A percentile compares a stretch with the other conserved stretches of the same genome.
phyloP scores from a whole-genome alignment of 1,284 basidiomycete genomes.

The Inonotus hispidus region DNA sequence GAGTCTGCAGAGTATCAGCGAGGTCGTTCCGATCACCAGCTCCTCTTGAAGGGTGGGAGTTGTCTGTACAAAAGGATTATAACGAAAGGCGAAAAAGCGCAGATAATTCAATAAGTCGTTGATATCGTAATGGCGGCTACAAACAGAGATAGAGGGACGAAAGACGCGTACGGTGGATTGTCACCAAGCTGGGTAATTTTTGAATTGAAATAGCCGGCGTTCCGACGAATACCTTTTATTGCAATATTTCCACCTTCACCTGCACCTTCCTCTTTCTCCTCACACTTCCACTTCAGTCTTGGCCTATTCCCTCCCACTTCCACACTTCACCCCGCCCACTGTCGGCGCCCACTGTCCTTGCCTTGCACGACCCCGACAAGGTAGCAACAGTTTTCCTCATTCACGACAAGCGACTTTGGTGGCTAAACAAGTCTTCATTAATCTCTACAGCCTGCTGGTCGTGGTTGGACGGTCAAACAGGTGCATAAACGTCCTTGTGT shows the following conservation, averaged over 20 bases:
- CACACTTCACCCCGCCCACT: constrained; percentile 7
- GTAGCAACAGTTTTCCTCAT: background rate
- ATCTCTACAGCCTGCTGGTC: no score
- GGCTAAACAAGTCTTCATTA: background rate
- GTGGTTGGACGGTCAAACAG: background rate
- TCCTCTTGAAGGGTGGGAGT: no score
- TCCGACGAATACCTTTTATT: background rate
- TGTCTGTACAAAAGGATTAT: no score
- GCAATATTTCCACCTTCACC: background rate
- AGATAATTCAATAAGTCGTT: background rate
- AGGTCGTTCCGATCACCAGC: background rate
- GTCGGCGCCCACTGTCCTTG: constrained; percentile 3
- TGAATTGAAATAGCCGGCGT: background rate
- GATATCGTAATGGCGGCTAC: no score
- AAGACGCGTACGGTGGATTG: background rate
- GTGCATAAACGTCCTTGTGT: background rate
- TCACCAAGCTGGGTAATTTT: background rate
- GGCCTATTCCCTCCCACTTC: background rate
- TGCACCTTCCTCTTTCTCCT: background rate
- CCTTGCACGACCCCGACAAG: background rate
- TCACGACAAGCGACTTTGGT: background rate
- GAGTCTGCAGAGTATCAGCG: background rate
- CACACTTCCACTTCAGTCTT: background rate
- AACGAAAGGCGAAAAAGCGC: background rate
- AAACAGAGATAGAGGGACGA: background rate